A percentile compares a stretch with the other conserved stretches of the same genome.
Conservation (phyloP, 2,329 filamentous ascomycete genomes). For the Domatiomyces catenatus region DNA sequence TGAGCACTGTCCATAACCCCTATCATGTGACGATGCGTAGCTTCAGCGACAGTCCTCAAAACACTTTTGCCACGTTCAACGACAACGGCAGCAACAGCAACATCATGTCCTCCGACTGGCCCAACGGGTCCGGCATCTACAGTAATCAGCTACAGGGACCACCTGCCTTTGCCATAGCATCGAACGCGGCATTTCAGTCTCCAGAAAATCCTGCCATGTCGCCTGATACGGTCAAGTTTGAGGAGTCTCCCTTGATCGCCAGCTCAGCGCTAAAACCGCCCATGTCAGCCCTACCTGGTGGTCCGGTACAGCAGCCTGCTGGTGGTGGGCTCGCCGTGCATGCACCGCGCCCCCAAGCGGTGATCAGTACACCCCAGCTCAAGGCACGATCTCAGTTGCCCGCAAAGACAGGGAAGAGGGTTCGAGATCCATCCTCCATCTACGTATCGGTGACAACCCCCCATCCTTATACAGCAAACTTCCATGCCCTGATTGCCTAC, state of each 20-base stretch:
- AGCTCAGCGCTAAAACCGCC: constrained; percentile 6
- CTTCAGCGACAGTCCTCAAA: constrained; percentile 32
- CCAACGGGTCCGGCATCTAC: constrained; percentile 26
- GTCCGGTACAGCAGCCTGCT: constrained; percentile 2
- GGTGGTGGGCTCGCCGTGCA: background rate
- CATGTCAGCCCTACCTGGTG: constrained; percentile 3
- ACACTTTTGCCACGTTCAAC: constrained; percentile 26
- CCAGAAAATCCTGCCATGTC: constrained; percentile 43
- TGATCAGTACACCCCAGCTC: constrained; percentile 30
- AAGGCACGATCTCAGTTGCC: constrained; percentile 24
- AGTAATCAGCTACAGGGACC: constrained; percentile 25
- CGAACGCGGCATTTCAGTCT: constrained; percentile 42
- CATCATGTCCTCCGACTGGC: constrained; percentile 29
- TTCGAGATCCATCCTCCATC: constrained; percentile 64
- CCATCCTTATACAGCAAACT: constrained; percentile 78
- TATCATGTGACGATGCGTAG: constrained; percentile 24
- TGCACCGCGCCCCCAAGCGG: constrained; percentile 14
- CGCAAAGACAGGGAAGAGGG: constrained; percentile 16
- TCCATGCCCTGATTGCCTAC: constrained; percentile 72
- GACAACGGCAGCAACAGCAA: constrained; percentile 22
- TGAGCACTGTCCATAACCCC: constrained; percentile 29
- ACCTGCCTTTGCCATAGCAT: constrained; percentile 47
- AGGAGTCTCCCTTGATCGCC: constrained; percentile 23
- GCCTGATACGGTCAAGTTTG: constrained; percentile 20
- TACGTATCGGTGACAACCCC: constrained; percentile 83